Base-by-base conservation (phyloP, 2,329 filamentous ascomycete genomes). In the Colletotrichum sp. region DNA sequence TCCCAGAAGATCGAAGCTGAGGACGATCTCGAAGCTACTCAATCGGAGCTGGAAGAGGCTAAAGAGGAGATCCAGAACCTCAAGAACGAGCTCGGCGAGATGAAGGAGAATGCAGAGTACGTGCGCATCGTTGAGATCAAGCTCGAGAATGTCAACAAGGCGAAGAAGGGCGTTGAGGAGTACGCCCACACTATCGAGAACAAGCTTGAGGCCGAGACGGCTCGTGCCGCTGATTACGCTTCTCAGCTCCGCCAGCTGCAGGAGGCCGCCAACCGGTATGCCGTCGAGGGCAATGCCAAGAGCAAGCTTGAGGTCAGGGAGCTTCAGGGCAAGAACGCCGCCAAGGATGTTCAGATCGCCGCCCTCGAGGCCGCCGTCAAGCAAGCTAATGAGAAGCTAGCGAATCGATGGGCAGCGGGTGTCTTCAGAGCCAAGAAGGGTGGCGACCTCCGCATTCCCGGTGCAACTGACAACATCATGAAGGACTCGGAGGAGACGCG, bases 201-300 rank as follows among this genome's bases (percentile, higher is more conserved):
- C n/a, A 38, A 36, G n/a, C 18, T 78, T 18, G 83, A 84, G 76
- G 76, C 80, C 5, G 82, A 82, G 71, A n/a, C 43, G 0, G 43
- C 43, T 51, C 43, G n/a, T 21, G 43, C 43, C 43, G 43, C 43
- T 51, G 43, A 0, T 21, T 51, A 51, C 43, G 43, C 43, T 51
- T 51, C 43, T 51, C 43, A 51, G 7, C 43, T 51, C 43, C 43
- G 21, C 43, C 43, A 5, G 43, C 43, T 51, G 43, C 43, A 51
- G n/a, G n/a, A 24, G 1, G 43, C 43, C 12, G 43, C 4, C n/a
- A 24, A 51, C 43, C 43, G n/a, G 43, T 13, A 11, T 51, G n/a
- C 43, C 6, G 43, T 24, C 43, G 43, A 21, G 43, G 43, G 21
- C 43, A n/a, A 13, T 12, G n/a, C n/a, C 43, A 51, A 51, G 0